These are phyloP conservation scores for Wallacemonas collosoma DNA, from an alignment of 208 protist genomes.

Conservation along the genomic window DNA sequence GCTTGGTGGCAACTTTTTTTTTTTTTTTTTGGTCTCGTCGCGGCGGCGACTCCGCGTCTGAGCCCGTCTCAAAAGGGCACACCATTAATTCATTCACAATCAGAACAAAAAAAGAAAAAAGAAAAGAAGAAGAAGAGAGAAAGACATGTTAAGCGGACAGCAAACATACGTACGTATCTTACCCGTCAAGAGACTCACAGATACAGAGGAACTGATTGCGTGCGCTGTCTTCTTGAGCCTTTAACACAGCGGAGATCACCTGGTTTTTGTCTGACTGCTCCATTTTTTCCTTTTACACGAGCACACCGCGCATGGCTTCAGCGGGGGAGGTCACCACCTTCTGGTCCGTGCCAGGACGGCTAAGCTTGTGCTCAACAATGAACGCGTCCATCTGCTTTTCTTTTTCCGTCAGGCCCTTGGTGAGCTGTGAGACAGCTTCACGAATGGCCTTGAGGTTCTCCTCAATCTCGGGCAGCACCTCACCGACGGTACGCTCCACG, in stretches of 20 bases:
- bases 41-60: too few species aligned
- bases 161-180: conserved; percentile 1
- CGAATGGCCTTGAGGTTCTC: conserved; percentile 84
- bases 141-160: conserved; percentile 3
- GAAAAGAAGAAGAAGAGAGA: conserved; percentile 20
- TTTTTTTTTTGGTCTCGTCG: too few species aligned
- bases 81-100: background rate
- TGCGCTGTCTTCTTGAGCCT: background rate
- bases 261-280: background rate
- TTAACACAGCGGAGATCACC: background rate
- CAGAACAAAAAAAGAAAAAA: background rate
- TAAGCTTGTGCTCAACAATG: conserved; percentile 76
- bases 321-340: conserved; percentile 29
- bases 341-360: conserved; percentile 47
- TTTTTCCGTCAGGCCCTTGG: conserved; percentile 75
- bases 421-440: conserved; percentile 69
- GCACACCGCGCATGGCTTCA: conserved; percentile 58
- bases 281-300: conserved; percentile 43
- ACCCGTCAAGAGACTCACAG: background rate
- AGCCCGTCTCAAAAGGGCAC: too few species aligned
- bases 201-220: too few species aligned
- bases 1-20: too few species aligned
- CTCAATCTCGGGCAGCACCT: conserved; percentile 95
- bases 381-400: conserved; percentile 90
- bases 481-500: conserved; percentile 94